Evolutionary conservation across 495 filamentous ascomycete species (phyloP), one percentile per base, ranked within the genome.

Genomic region (Corynascus novoguineensis): DNA sequence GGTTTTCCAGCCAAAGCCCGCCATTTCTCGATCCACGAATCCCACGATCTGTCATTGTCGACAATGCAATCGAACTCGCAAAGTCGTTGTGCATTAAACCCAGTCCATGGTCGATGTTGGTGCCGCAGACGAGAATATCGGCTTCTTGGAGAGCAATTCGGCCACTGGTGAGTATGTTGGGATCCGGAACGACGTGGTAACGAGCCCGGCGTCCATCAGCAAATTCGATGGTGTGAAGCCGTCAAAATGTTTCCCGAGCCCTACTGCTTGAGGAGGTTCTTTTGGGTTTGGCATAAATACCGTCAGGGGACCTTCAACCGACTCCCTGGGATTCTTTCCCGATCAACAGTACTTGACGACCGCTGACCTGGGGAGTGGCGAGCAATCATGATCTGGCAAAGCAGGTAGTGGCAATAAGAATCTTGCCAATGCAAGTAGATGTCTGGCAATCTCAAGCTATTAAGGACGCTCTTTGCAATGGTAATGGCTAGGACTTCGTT

Each of bases 391-490:
- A 2, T 11, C 4, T 25, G 41, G 41, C 21, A 25, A 25, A 6
- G 12, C 15, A 47, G 1, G 2, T n/a, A 4, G 24, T 6, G 14
- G 22, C 14, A 29, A 14, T 29, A 47, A 6, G 17, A 5, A 47
- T n/a, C 44, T 47, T 47, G 5, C 44, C 44, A 4, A 27, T 14
- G n/a, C n/a, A 47, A 47, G 44, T 47, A 47, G 17, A 47, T 47
- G 14, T 31, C 1, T 4, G 44, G 44, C 1, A 47, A 5, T 19
- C 25, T 47, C 22, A 31, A 7, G 5, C 19, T n/a, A 1, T 21
- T 17, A 15, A 27, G n/a, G 14, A n/a, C 15, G 3, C 5, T 5
- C 25, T 27, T 1, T 4, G 12, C 25, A 1, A 47, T 4, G n/a
- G 24, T 15, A 0, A n/a, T 31, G 3, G 44, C 44, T 7, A 8